Evolutionary conservation across 2,329 filamentous ascomycete genomes (phyloP).

Genomic region (Calycina marina): DNA sequence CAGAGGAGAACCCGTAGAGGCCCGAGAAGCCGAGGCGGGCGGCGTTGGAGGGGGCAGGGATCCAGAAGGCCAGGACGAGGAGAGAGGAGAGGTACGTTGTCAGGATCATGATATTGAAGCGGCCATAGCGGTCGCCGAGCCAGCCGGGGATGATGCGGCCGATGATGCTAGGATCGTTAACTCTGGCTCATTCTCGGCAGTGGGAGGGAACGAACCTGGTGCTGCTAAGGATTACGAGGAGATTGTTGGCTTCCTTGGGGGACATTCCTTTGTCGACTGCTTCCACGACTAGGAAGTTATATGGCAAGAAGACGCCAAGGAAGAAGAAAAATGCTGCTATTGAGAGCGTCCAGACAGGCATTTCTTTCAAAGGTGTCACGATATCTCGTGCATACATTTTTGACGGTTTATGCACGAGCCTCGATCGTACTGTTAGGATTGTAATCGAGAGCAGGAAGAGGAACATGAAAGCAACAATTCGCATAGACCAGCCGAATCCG

Average conservation of each 20-base stretch:
- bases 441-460: slow-evolving; percentile 19
- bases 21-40: slow-evolving; percentile 17
- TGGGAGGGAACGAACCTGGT: slow-evolving; percentile 2
- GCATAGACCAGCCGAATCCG: slow-evolving; percentile 40
- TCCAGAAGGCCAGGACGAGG: slow-evolving; percentile 18
- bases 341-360: slow-evolving; percentile 22
- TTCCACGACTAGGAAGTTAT: slow-evolving; percentile 47
- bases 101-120: slow-evolving; percentile 16
- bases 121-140: slow-evolving; percentile 18
- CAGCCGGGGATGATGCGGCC: slow-evolving; percentile 15
- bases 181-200: neutral
- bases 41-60: slow-evolving; percentile 10
- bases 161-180: slow-evolving; percentile 1
- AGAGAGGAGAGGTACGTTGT: slow-evolving; percentile 9
- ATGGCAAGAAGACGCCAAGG: slow-evolving; percentile 32
- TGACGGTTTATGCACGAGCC: slow-evolving; percentile 5
- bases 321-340: slow-evolving; percentile 28
- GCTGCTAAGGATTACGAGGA: slow-evolving; percentile 25
- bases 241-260: slow-evolving; percentile 33
- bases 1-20: slow-evolving; percentile 20
- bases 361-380: slow-evolving; percentile 18
- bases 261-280: slow-evolving; percentile 27
- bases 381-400: slow-evolving; percentile 19
- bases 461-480: slow-evolving; percentile 38
- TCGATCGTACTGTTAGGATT: slow-evolving; percentile 21